Evolutionary conservation across 2,329 filamentous ascomycete species (phyloP).

Genomic region (Chaetomium sp.): DNA sequence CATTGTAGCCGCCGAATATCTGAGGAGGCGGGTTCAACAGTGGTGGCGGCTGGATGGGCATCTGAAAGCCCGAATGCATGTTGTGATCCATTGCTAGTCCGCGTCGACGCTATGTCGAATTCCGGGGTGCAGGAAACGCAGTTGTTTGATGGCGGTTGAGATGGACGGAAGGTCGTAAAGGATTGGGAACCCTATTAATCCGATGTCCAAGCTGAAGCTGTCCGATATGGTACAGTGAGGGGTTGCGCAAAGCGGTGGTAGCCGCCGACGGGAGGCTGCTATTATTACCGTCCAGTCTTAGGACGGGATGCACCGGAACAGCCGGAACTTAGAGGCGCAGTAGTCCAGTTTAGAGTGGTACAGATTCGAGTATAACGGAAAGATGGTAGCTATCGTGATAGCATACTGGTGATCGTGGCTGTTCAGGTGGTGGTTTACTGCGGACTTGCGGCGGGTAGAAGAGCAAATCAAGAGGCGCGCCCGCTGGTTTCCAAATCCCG

Average conservation of each 20-base stretch:
- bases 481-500: no score
- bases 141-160: not conserved
- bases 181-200: no score
- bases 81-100: conserved; percentile 42
- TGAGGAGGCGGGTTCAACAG: conserved; percentile 62
- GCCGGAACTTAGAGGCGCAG: conserved; percentile 16
- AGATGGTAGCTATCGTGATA: conserved; percentile 4
- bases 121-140: not conserved
- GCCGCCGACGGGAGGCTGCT: conserved; percentile 13
- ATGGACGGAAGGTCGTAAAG: not conserved
- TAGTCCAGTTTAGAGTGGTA: not conserved
- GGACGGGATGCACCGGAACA: conserved; percentile 11
- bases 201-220: no score
- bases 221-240: no score
- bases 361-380: not conserved
- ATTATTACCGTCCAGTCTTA: conserved; percentile 19
- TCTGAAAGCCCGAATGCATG: conserved; percentile 47
- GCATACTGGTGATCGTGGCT: conserved; percentile 3
- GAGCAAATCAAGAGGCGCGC: not conserved
- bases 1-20: conserved; percentile 58
- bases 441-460: conserved; percentile 3
- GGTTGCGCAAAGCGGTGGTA: conserved; percentile 7
- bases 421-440: not conserved
- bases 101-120: conserved; percentile 4
- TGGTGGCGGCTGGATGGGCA: conserved; percentile 50